Conservation (phyloP, 768 basidiomycete genomes). For the Phanerochaete sordida region DNA sequence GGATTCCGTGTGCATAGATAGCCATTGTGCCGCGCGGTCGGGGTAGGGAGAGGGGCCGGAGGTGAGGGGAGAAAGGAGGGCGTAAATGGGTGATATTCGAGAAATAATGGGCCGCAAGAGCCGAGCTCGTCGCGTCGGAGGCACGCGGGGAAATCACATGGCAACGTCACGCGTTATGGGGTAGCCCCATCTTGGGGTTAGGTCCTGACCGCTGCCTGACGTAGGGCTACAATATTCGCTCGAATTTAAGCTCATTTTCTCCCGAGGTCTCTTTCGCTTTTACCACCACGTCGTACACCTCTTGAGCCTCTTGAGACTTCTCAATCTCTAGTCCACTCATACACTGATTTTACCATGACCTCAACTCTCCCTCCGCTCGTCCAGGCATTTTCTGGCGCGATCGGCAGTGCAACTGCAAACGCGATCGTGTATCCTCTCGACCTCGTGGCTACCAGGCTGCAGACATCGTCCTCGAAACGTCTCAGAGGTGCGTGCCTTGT, state of each 20-base stretch:
- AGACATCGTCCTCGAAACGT: constrained; percentile 21
- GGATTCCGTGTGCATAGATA: constrained; percentile 63
- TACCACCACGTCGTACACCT: not conserved
- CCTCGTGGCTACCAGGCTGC: constrained; percentile 50
- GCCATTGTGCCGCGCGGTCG: not conserved
- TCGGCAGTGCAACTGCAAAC: constrained; percentile 54
- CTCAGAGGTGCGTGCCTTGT: constrained; percentile 11
- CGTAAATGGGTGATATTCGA: not conserved
- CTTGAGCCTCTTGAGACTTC: too few species aligned
- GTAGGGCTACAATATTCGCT: not conserved
- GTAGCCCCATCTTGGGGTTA: not conserved
- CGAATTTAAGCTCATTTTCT: not conserved
- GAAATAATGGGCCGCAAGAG: not conserved
- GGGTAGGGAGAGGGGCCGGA: not conserved
- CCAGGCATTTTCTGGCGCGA: constrained; percentile 54
- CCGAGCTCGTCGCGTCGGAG: constrained; percentile 1
- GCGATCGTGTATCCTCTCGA: constrained; percentile 55
- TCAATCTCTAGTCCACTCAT: too few species aligned
- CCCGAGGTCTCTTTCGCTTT: not conserved
- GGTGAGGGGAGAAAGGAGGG: not conserved
- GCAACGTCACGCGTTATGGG: not conserved
- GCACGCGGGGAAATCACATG: constrained; percentile 3
- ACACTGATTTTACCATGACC: constrained; percentile 36
- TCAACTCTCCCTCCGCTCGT: constrained; percentile 56
- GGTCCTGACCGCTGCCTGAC: not conserved